phyloP scores from a whole-genome alignment of 2,329 filamentous ascomycete species.

The Zalaria sp. region DNA sequence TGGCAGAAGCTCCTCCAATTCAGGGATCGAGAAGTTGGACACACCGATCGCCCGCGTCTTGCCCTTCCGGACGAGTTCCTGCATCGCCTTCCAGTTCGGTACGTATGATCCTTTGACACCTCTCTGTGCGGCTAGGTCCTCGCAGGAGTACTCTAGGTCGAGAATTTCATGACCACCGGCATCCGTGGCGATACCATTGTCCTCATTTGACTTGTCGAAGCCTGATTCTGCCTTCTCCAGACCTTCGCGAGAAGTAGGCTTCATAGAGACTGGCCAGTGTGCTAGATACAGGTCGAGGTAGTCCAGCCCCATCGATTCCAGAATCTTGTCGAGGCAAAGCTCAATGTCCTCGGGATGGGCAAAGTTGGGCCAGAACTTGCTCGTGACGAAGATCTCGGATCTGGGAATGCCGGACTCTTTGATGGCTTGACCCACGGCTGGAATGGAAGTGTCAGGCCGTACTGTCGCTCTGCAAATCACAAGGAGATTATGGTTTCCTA shows the following conservation, averaged over 20 bases:
- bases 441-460: neutral
- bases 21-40: slow-evolving; percentile 16
- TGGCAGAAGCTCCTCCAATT: slow-evolving; percentile 13
- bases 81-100: slow-evolving; percentile 16
- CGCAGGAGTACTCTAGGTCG: slow-evolving; percentile 10
- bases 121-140: slow-evolving; percentile 7
- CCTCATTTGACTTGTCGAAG: neutral
- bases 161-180: slow-evolving; percentile 8
- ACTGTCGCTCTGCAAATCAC: neutral
- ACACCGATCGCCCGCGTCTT: slow-evolving; percentile 16
- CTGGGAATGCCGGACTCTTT: slow-evolving; percentile 11
- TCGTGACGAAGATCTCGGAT: slow-evolving; percentile 12
- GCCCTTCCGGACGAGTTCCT: slow-evolving; percentile 11
- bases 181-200: slow-evolving; percentile 6
- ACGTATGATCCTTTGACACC: slow-evolving; percentile 12
- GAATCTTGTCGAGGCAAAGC: slow-evolving; percentile 20
- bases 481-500: neutral
- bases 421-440: slow-evolving; percentile 10
- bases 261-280: slow-evolving; percentile 22
- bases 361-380: slow-evolving; percentile 11
- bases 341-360: slow-evolving; percentile 11
- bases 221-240: slow-evolving; percentile 8
- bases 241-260: slow-evolving; percentile 7
- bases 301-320: slow-evolving; percentile 24
- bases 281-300: slow-evolving; percentile 29